A percentile compares a stretch with the other conserved stretches of the same genome.
Conservation (phyloP, 306 rosid genomes). For the Mimosa pudica region DNA sequence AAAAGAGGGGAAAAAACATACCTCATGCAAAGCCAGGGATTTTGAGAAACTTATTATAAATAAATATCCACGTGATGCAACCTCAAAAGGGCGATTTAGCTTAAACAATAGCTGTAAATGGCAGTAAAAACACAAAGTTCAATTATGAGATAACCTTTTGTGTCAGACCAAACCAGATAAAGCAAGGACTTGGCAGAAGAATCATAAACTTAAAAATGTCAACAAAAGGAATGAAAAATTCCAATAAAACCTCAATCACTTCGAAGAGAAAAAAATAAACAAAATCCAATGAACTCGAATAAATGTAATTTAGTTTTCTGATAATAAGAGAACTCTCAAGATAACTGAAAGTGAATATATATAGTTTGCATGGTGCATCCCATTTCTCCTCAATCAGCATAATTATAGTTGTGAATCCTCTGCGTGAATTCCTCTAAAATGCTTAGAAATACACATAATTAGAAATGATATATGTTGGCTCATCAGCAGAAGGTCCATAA, state of each 20-base stretch:
- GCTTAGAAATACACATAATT: background rate
- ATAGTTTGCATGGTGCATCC: background rate
- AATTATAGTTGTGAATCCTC: slow-evolving; percentile 16
- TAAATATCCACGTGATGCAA: slow-evolving; percentile 87
- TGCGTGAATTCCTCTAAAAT: slow-evolving; percentile 14
- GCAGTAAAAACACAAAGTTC: slow-evolving; percentile 27
- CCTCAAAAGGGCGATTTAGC: slow-evolving; percentile 89
- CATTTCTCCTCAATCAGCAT: slow-evolving; percentile 22
- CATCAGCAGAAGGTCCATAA: slow-evolving; percentile 5
- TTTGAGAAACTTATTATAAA: slow-evolving; percentile 94
- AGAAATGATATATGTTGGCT: slow-evolving; percentile 3
- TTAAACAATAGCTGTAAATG: slow-evolving; percentile 83
- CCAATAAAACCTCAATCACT: background rate
- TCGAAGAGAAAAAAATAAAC: background rate
- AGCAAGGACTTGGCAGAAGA: slow-evolving; percentile 23
- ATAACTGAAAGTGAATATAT: slow-evolving; percentile 27
- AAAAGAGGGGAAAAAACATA: slow-evolving; percentile 41
- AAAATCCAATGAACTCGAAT: slow-evolving; percentile 3
- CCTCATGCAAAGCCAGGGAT: slow-evolving; percentile 82
- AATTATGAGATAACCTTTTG: slow-evolving; percentile 21
- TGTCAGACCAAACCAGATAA: slow-evolving; percentile 17
- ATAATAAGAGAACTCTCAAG: slow-evolving; percentile 1
- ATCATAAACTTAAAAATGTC: slow-evolving; percentile 33
- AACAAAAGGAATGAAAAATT: slow-evolving; percentile 18
- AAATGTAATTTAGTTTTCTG: slow-evolving; percentile 1